Conservation (phyloP, 2,329 filamentous ascomycete species). For the Coniochaeta sp. region DNA sequence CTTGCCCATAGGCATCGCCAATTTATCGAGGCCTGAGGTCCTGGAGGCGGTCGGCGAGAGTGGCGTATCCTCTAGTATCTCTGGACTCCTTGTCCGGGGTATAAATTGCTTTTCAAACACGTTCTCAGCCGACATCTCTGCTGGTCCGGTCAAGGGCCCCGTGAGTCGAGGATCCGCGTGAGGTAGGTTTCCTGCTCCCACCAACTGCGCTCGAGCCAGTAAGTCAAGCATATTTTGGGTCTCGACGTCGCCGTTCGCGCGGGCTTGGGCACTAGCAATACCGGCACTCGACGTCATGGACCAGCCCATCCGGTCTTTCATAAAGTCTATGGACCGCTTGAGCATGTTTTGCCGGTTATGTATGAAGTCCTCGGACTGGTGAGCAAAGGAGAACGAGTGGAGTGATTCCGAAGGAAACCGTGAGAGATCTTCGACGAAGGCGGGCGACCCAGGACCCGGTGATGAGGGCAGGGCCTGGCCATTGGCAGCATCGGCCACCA, state of each 20-base stretch:
- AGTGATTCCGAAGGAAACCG: constrained; percentile 93
- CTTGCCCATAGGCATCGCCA: not conserved
- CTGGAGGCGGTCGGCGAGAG: constrained; percentile 23
- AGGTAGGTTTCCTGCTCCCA: constrained; percentile 58
- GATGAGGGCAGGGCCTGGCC: constrained; percentile 39
- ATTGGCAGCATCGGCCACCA: constrained; percentile 47
- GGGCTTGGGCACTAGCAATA: constrained; percentile 76
- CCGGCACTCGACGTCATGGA: constrained; percentile 61
- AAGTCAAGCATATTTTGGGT: constrained; percentile 88
- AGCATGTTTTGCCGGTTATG: constrained; percentile 89
- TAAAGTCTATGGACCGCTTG: constrained; percentile 91
- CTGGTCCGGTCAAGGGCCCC: constrained; percentile 75
- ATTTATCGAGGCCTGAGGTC: constrained; percentile 4
- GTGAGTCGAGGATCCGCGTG: constrained; percentile 31
- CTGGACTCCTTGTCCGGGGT: constrained; percentile 42
- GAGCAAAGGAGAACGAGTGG: constrained; percentile 96
- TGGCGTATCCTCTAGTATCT: constrained; percentile 28
- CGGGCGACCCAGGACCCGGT: constrained; percentile 63
- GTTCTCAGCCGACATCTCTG: constrained; percentile 65
- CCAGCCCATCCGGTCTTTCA: constrained; percentile 87
- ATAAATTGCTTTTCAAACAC: constrained; percentile 79
- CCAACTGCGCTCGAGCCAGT: constrained; percentile 71
- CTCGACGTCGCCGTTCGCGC: constrained; percentile 74
- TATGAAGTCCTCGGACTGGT: constrained; percentile 86
- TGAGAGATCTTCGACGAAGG: constrained; percentile 79